A percentile compares a stretch with the other conserved stretches of the same genome.
These are phyloP conservation scores for Clonostachys solani DNA, from an alignment of 2,329 filamentous ascomycete genomes.

Conservation along the genomic window DNA sequence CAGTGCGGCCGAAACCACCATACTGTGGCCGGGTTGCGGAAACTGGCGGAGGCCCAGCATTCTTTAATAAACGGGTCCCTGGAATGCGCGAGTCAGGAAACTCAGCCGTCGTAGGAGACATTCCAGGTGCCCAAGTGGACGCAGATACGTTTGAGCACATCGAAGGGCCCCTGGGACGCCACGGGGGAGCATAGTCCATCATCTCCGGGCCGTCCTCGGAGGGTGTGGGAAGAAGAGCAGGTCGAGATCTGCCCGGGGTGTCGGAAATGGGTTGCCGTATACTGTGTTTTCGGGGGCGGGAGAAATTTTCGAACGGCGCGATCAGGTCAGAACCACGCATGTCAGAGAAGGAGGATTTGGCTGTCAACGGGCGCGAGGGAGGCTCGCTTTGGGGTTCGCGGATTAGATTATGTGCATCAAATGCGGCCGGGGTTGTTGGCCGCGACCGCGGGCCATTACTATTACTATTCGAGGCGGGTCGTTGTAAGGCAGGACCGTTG, in stretches of 20 bases:
- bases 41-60: slow-evolving; percentile 13
- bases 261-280: slow-evolving; percentile 36
- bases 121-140: slow-evolving; percentile 4
- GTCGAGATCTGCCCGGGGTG: slow-evolving; percentile 18
- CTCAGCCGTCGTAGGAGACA: slow-evolving; percentile 28
- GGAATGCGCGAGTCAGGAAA: slow-evolving; percentile 19
- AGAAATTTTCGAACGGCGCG: slow-evolving; percentile 50
- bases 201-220: slow-evolving; percentile 22
- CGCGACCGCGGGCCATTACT: slow-evolving; percentile 1
- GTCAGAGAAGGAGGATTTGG: slow-evolving; percentile 24
- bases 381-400: slow-evolving; percentile 12
- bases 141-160: slow-evolving; percentile 2
- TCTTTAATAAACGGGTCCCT: slow-evolving; percentile 15
- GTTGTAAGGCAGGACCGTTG: slow-evolving; percentile 1
- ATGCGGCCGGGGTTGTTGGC: slow-evolving; percentile 3
- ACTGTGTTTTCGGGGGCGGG: slow-evolving; percentile 52
- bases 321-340: slow-evolving; percentile 14
- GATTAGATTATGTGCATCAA: background rate
- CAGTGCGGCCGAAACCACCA: slow-evolving; percentile 16
- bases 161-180: slow-evolving; percentile 3
- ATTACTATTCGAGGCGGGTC: background rate
- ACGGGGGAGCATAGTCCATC: slow-evolving; percentile 1
- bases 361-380: slow-evolving; percentile 19
- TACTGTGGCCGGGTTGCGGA: slow-evolving; percentile 19
- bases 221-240: slow-evolving; percentile 15